Base-by-base conservation (phyloP, 2,329 filamentous ascomycete species). In the Pseudocercospora ulei region DNA sequence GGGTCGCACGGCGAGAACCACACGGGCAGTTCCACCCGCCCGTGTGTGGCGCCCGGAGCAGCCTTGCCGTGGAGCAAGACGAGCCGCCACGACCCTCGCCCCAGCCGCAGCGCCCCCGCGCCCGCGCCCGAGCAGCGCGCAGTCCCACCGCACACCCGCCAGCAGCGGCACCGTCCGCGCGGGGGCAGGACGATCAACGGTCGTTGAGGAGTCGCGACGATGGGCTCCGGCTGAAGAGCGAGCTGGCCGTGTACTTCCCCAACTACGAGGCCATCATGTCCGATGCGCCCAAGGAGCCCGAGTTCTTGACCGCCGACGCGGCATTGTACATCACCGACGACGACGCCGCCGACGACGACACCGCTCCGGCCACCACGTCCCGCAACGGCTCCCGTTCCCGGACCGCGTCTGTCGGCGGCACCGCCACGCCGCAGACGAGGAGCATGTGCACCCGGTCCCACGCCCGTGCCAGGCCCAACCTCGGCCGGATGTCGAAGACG, bases 181-280 rank as follows among this genome's bases (percentile, higher is more conserved):
- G 52, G 43, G 59, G 49, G 52, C 48, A 54, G 40, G 53, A 76
- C 44, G 78, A 82, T 51, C 80, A 75, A 60, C 67, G 87, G 55
- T 88, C 85, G 58, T 67, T 95, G 59, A 76, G 88, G 47, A 93
- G 85, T 36, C 82, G 92, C 55, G 85, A 93, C 58, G 73, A 73
- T 54, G 82, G 80, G 7, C 80, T 80, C 35, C 73, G 84, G 52
- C 80, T 86, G 64, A 94, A 92, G 70, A 95, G 86, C 63, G 87
- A 95, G 57, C 71, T 96, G 45, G 80, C 86, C 23, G 74, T 77
- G 31, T 96, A 94, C 64, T 95, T 96, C 57, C 78, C 82, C 36
- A 87, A 92, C 56, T 96, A 94, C 62, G 87, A 95, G 62, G 84
- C 93, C 59, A 75, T 95, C 50, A 85, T 96, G 64, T 86, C 83